A percentile compares a stretch with the other conserved stretches of the same genome.
Conservation (phyloP, 2,329 filamentous ascomycete genomes). For the Trichophyton simii region DNA sequence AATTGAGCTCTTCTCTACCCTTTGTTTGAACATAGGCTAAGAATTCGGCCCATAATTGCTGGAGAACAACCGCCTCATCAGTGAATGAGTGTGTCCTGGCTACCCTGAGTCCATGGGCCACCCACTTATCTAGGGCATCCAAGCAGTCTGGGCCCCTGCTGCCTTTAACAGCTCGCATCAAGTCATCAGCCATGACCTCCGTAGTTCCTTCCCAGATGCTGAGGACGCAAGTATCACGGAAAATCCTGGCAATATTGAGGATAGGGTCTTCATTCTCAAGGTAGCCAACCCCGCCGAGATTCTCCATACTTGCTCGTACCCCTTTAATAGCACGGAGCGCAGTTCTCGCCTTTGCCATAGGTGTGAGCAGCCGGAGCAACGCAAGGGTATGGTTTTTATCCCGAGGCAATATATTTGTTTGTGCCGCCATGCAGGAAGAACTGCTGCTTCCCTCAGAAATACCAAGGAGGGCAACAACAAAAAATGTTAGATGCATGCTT, state of each 20-base stretch:
- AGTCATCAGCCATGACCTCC: constrained; percentile 48
- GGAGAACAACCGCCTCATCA: constrained; percentile 23
- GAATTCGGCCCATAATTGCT: constrained; percentile 12
- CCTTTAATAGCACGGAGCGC: constrained; percentile 17
- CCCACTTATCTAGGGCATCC: constrained; percentile 25
- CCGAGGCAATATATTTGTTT: constrained; percentile 15
- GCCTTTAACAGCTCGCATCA: constrained; percentile 32
- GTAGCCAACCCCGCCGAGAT: constrained; percentile 22
- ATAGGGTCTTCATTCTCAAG: constrained; percentile 38
- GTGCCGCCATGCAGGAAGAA: constrained; percentile 9
- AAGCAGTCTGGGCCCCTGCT: constrained; percentile 12
- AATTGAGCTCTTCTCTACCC: constrained; percentile 20
- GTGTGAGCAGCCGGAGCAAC: constrained; percentile 23
- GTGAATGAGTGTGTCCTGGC: constrained; percentile 36
- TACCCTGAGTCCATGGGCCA: constrained; percentile 38
- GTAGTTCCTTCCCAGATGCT: constrained; percentile 62
- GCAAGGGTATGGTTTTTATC: constrained; percentile 13
- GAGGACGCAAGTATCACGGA: constrained; percentile 50
- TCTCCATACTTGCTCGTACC: constrained; percentile 22
- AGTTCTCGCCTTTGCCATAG: constrained; percentile 23
- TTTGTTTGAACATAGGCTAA: constrained; percentile 7
- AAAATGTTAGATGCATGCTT: constrained; percentile 27
- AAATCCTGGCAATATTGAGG: constrained; percentile 54
- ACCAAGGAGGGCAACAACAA: constrained; percentile 26
- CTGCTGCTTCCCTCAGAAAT: constrained; percentile 21